Percentiles rank a stretch among this genome's conserved stretches.
Evolutionary conservation across 1,284 basidiomycete genomes (phyloP).

Genomic region (Cerioporus squamosus): DNA sequence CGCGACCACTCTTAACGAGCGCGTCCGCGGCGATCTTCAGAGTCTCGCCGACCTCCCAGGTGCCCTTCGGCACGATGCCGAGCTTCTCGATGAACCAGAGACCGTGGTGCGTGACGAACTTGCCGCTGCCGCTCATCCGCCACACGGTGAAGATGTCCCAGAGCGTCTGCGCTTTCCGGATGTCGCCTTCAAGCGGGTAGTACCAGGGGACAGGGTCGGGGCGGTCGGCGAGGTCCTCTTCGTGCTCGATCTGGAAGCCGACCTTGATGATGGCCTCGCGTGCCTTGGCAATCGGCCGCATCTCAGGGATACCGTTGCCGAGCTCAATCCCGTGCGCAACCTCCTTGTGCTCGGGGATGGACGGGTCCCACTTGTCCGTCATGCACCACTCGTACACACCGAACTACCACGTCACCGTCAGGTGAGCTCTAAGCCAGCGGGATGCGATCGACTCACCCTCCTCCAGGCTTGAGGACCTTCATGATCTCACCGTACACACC

Average conservation of each 20-base stretch:
- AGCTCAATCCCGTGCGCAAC: constrained; percentile 92
- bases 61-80: constrained; percentile 91
- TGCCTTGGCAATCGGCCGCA: constrained; percentile 81
- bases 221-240: constrained; percentile 94
- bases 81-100: constrained; percentile 82
- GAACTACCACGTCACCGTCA: constrained; percentile 58
- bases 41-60: constrained; percentile 88
- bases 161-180: constrained; percentile 89
- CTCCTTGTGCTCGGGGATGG: constrained; percentile 87
- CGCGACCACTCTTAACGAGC: constrained; percentile 85
- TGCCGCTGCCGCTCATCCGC: constrained; percentile 91
- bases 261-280: constrained; percentile 83
- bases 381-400: constrained; percentile 99
- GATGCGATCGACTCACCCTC: constrained; percentile 61
- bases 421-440: not conserved
- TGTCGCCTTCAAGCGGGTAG: constrained; percentile 94
- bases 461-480: constrained; percentile 97
- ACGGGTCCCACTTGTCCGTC: constrained; percentile 94
- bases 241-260: constrained; percentile 89
- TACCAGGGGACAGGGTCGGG: constrained; percentile 89
- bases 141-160: constrained; percentile 92
- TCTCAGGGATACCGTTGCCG: constrained; percentile 97
- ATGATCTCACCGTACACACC: constrained; percentile 95
- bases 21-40: constrained; percentile 84
- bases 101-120: constrained; percentile 83